Evolutionary conservation across 2,329 filamentous ascomycete species (phyloP).

Genomic region (Microsporum ferrugineum): DNA sequence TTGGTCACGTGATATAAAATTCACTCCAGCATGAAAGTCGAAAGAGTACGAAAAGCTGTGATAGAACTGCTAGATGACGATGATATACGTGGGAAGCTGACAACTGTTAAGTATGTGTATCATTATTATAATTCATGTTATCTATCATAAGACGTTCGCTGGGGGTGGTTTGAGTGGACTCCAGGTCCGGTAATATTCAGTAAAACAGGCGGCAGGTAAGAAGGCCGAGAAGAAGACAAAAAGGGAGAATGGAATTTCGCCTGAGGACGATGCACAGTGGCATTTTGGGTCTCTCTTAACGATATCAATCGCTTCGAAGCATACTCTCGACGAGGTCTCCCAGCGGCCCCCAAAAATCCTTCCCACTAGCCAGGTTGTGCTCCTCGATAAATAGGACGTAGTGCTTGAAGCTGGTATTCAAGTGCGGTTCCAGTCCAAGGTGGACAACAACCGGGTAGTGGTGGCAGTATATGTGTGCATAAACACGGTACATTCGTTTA

Average conservation of each 20-base stretch:
- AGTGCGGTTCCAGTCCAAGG: slow-evolving; percentile 85
- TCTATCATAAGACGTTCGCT: not conserved
- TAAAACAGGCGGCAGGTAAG: not conserved
- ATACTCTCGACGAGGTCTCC: slow-evolving; percentile 96
- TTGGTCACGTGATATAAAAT: slow-evolving; percentile 1
- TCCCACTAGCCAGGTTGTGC: slow-evolving; percentile 79
- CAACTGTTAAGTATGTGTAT: not conserved
- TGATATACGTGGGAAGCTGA: not conserved
- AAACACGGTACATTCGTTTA: slow-evolving; percentile 97
- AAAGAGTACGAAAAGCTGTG: not conserved
- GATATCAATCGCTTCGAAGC: slow-evolving; percentile 70
- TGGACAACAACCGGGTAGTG: slow-evolving; percentile 96
- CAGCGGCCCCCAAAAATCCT: slow-evolving; percentile 94
- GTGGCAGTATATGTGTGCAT: slow-evolving; percentile 99
- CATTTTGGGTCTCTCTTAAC: not conserved
- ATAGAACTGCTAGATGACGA: not conserved
- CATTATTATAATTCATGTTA: slow-evolving; percentile 3
- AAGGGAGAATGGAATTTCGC: not conserved
- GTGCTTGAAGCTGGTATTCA: slow-evolving; percentile 99
- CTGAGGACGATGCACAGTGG: not conserved
- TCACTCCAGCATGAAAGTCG: not conserved
- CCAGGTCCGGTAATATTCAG: slow-evolving; percentile 1
- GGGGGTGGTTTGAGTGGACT: not conserved
- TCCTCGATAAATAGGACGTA: slow-evolving; percentile 98
- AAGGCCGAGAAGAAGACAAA: not conserved